Base-by-base conservation (phyloP, 495 filamentous ascomycete species). In the Monascus purpureus region DNA sequence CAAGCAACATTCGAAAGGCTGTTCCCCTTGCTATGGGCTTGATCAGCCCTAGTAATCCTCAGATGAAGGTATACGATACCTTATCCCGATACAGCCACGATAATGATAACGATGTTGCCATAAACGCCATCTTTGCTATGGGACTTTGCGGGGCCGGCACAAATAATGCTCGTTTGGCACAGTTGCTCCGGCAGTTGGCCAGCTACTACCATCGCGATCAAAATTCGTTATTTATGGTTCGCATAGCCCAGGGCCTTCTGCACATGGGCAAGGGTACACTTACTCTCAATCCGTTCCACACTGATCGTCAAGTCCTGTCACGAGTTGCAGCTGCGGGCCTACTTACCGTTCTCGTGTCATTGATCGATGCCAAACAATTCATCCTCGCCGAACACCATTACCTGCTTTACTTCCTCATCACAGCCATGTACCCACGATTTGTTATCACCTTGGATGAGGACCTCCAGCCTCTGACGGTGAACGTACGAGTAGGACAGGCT, bases 11-110 rank as follows among this genome's bases (percentile, higher is more conserved):
- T 45, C 82, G 90, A 17, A 85, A 83, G 44, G 87, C 85, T 17
- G 92, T 99, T 13, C 90, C 90, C 13, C 67, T 99, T n/a, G 90
- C 90, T 13, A 92, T 99, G 86, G 90, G 82, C 45, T 68, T 99
- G 31, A 73, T 99, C 46, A 90, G 81, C 59, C 86, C 90, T 16
- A 92, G 84, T 63, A 99, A 96, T 61, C 90, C 90, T 6, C 92
- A 96, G 52, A 99, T 99, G 88, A 99, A 96, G 65, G 80, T 99
- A 20, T 99, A 99, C 59, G 90, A 99, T 50, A 96, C 90, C 0
- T 60, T 99, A 13, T 96, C 92, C n/a, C 70, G 90, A 39, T 99
- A 99, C 62, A 88, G 79, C 40, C 90, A 99, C 68, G 90, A 99
- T 61, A 99, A 92, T 43, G 90, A 99, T 65, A 93, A 90, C 49